Base-by-base conservation (phyloP, 805 yeast genomes). In the Schwanniomyces occidentalis region DNA sequence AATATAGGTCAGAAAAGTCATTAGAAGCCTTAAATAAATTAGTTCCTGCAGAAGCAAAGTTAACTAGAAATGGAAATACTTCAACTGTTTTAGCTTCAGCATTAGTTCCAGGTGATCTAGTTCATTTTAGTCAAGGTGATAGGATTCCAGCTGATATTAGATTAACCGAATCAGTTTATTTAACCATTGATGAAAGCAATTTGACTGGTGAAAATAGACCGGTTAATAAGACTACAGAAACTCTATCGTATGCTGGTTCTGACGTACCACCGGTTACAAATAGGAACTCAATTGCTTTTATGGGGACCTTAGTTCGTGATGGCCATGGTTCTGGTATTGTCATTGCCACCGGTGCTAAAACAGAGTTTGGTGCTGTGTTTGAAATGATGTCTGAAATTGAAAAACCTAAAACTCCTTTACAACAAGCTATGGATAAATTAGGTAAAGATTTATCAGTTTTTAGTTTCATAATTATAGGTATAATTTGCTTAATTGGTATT, bases 401-500 rank as follows among this genome's bases (percentile, higher is more conserved):
- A 59, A 93, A 93, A 62, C 99, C 99, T 34, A 93, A 93, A 63
- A 93, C 99, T 12, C 99, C 99, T 2, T 70, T 93, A 47, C 99
- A 93, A 65, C 75, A 79, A 41, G 83, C 96, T 7, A 93, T 93
- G 99, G 98, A 90, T 57, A 83, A 85, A 55, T 72, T 93, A 40
- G 99, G 99, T 28, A 85, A 87, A 54, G 96, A 93, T 51, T 71
- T 93, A 28, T 87, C 96, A 0, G 57, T 83, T 19, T 79, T 86
- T 52, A 82, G 95, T 62, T 93, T 93, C 65, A 78, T 72, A 16
- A 83, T 91, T 20, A 93, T 93, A 61, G 96, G 95, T 30, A 58
- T 85, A n/a, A 93, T 93, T 54, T 91, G 96, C 51, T 54, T 93
- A 15, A 73, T 93, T 47, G 99, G 99, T 39, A 73, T 93, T 14